phyloP scores from a whole-genome alignment of 1,284 basidiomycete species.

The Porogramme epimiltina region DNA sequence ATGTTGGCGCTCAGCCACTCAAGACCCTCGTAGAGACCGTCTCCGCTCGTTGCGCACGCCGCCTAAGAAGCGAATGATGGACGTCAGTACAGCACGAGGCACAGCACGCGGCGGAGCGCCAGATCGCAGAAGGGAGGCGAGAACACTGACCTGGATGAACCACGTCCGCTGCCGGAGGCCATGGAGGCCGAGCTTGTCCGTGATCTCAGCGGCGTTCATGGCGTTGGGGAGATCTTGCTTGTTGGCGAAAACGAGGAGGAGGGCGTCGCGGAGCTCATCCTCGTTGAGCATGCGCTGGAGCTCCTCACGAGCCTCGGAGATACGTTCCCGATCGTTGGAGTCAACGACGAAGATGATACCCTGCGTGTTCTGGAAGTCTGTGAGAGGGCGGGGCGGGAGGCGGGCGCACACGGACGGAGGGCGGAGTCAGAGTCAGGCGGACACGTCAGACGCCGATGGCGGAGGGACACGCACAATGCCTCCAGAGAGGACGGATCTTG shows the following conservation, averaged over 20 bases:
- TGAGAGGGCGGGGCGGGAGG: neutral
- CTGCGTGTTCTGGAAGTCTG: conserved; percentile 99
- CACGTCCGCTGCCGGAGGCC: conserved; percentile 95
- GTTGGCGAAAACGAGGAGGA: conserved; percentile 99
- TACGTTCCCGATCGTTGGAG: conserved; percentile 99
- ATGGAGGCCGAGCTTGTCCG: conserved; percentile 98
- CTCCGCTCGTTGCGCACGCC: conserved; percentile 98
- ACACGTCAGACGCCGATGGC: conserved; percentile 21
- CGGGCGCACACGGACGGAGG: neutral
- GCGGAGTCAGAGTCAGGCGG: conserved; percentile 2
- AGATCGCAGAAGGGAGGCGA: neutral
- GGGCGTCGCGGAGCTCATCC: conserved; percentile 98
- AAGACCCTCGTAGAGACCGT: conserved; percentile 98
- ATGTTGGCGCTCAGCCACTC: conserved; percentile 94
- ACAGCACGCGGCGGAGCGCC: conserved; percentile 2
- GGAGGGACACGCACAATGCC: conserved; percentile 80
- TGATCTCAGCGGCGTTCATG: conserved; percentile 99
- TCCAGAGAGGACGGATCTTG: conserved; percentile 93
- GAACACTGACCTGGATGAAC: conserved; percentile 90
- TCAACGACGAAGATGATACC: conserved; percentile 99
- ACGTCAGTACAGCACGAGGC: conserved; percentile 11
- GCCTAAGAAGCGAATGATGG: conserved; percentile 52
- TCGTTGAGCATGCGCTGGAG: conserved; percentile 99
- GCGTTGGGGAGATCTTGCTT: conserved; percentile 99
- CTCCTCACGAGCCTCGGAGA: conserved; percentile 98